Base-by-base conservation (phyloP, 2,329 filamentous ascomycete genomes). In the Paecilomyces fulvus region DNA sequence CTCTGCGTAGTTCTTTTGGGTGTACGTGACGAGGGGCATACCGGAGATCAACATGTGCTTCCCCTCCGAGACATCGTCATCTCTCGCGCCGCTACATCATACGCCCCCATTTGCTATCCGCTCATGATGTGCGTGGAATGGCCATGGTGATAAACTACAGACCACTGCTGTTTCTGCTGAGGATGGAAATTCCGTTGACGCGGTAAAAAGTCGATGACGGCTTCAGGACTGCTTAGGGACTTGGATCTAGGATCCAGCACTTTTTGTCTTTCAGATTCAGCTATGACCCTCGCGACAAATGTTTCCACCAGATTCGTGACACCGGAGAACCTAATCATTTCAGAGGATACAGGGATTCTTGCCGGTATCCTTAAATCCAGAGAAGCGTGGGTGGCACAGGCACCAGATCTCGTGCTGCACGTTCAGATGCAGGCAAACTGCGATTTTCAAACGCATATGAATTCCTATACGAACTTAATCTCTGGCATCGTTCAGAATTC, bases 341-440 rank as follows among this genome's bases (percentile, higher is more conserved):
- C n/a, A 43, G n/a, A 9, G 8, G 14, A 43, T 17, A 7, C n/a
- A 17, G 37, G 14, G 5, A 43, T 6, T 3, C n/a, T 43, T 20
- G 37, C 5, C 1, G 37, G 17, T 2, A 43, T 43, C 7, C 37
- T 43, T 9, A 43, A 43, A 17, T 43, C n/a, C 17, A 9, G 37
- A 17, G 14, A n/a, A 43, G n/a, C 14, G 14, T 43, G 37, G 37
- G 37, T 43, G 3, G n/a, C 37, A 1, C 14, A 12, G 6, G 37
- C 61, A 10, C 64, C 65, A 6, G 63, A 67, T 28, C 50, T 72
- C 7, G 59, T 59, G 43, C 54, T 74, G 7, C 58, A 63, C n/a
- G 51, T 73, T 7, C 56, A 56, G 8, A 50, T 73, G 30, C 37
- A 11, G 17, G 56, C 62, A 23, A 54, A 55, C 20, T 37, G 55